These are phyloP conservation scores for Rozella allomycis DNA, from an alignment of 371 early-diverging fungal genomes.

Conservation along the genomic window DNA sequence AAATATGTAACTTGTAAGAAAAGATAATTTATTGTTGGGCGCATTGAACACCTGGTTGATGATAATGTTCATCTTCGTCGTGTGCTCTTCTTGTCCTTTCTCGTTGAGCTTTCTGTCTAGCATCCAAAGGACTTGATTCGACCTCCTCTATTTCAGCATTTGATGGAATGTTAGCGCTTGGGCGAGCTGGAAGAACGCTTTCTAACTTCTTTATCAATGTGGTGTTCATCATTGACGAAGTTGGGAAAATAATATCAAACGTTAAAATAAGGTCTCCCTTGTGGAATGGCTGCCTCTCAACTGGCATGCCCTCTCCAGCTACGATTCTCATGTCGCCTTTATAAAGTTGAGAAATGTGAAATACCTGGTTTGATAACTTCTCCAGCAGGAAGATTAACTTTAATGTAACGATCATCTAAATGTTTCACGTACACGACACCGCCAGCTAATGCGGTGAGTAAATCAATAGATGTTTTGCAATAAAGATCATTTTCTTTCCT, in stretches of 20 bases:
- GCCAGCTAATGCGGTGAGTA: conserved; percentile 78
- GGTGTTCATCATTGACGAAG: conserved; percentile 4
- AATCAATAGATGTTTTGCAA: conserved; percentile 60
- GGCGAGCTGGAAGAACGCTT: neutral
- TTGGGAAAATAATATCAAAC: conserved; percentile 69
- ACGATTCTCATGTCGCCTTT: neutral
- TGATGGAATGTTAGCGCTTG: neutral
- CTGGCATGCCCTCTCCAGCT: conserved; percentile 38
- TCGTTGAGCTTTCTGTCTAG: neutral
- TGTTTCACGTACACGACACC: conserved; percentile 62
- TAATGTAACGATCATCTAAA: conserved; percentile 69
- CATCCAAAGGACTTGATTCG: neutral
- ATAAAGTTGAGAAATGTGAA: neutral
- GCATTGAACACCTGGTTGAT: neutral
- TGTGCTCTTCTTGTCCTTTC: neutral
- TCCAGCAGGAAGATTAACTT: conserved; percentile 66
- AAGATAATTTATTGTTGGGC: neutral
- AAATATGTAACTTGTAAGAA: too few species aligned
- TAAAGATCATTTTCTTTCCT: conserved; percentile 62
- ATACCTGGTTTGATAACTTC: conserved; percentile 62
- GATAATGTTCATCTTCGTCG: neutral
- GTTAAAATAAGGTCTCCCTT: conserved; percentile 70
- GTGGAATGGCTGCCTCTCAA: conserved; percentile 35
- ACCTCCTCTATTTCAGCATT: neutral
- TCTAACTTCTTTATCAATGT: neutral